Conservation (phyloP, 768 basidiomycete species). For the Mycena belliarum region DNA sequence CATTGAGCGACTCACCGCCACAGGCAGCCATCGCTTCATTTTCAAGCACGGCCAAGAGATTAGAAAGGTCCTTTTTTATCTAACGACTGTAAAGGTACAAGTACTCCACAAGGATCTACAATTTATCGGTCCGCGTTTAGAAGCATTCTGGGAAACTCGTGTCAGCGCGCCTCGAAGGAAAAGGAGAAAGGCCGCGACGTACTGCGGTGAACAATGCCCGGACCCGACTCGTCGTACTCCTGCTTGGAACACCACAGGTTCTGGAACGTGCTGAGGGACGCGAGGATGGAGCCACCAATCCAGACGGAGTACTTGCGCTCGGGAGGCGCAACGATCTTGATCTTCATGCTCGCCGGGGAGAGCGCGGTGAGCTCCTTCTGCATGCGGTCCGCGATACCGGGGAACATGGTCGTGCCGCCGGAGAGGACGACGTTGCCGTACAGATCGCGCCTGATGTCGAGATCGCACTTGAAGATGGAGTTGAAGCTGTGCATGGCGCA, state of each 20-base stretch:
- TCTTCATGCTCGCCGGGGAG: conserved; percentile 69
- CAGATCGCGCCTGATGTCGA: conserved; percentile 22
- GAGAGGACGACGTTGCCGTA: conserved; percentile 24
- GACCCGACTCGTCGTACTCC: conserved; percentile 35
- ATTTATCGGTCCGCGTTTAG: conserved; percentile 7
- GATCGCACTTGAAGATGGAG: conserved; percentile 57
- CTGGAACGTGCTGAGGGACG: conserved; percentile 23
- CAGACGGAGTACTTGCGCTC: conserved; percentile 63
- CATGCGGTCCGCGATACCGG: conserved; percentile 44
- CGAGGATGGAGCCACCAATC: conserved; percentile 22
- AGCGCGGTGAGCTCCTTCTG: conserved; percentile 71
- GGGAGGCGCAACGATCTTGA: conserved; percentile 60
- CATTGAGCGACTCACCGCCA: too few relatives aligned
- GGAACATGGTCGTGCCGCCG: conserved; percentile 24
- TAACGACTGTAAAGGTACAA: conserved; percentile 9
- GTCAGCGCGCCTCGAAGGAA: background rate
- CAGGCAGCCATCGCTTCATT: too few relatives aligned
- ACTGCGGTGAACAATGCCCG: conserved; percentile 49
- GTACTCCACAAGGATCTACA: conserved; percentile 9
- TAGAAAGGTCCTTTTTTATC: background rate
- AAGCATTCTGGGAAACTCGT: conserved; percentile 23
- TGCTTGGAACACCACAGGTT: conserved; percentile 24
- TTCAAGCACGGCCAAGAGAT: background rate
- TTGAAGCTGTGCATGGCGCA: conserved; percentile 42
- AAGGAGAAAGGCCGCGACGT: conserved; percentile 2